Evolutionary conservation across 306 rosid species (phyloP).

Genomic region (Dryas octopetala): DNA sequence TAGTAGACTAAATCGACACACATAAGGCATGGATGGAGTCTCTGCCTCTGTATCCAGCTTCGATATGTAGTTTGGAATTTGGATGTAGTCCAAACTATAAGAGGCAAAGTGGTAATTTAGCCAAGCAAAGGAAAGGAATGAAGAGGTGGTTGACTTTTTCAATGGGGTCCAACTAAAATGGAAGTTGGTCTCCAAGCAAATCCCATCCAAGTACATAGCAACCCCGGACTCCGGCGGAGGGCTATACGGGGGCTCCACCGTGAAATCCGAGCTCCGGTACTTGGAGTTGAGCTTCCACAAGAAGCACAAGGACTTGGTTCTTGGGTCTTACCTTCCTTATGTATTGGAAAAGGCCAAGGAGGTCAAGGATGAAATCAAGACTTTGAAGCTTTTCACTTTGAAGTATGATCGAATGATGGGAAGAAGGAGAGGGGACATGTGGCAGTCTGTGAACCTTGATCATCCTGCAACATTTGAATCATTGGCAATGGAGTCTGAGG

Average conservation of each 20-base stretch:
- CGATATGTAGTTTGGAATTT: no score
- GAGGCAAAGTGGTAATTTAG: no score
- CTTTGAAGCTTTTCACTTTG: slow-evolving; percentile 34
- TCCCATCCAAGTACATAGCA: slow-evolving; percentile 5
- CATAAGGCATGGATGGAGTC: no score
- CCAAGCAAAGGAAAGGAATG: slow-evolving; percentile 21
- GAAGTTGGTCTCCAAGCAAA: slow-evolving; percentile 24
- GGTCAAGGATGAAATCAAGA: slow-evolving; percentile 21
- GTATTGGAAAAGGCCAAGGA: slow-evolving; percentile 36
- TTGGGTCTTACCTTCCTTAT: slow-evolving; percentile 25
- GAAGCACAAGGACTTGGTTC: slow-evolving; percentile 29
- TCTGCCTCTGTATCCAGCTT: no score
- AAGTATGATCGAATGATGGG: background rate
- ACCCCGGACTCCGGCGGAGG: background rate
- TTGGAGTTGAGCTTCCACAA: slow-evolving; percentile 32
- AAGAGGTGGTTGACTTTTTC: slow-evolving; percentile 34
- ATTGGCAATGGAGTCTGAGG: slow-evolving; percentile 27
- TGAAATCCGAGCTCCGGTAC: slow-evolving; percentile 9
- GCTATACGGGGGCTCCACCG: background rate
- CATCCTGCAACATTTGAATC: slow-evolving; percentile 26
- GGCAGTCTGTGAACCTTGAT: slow-evolving; percentile 34
- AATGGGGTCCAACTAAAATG: slow-evolving; percentile 25
- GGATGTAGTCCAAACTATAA: no score
- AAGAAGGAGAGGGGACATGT: background rate
- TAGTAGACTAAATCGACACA: no score